phyloP scores from a whole-genome alignment of 2,329 filamentous ascomycete species.

The Amesomyces nigricolor region DNA sequence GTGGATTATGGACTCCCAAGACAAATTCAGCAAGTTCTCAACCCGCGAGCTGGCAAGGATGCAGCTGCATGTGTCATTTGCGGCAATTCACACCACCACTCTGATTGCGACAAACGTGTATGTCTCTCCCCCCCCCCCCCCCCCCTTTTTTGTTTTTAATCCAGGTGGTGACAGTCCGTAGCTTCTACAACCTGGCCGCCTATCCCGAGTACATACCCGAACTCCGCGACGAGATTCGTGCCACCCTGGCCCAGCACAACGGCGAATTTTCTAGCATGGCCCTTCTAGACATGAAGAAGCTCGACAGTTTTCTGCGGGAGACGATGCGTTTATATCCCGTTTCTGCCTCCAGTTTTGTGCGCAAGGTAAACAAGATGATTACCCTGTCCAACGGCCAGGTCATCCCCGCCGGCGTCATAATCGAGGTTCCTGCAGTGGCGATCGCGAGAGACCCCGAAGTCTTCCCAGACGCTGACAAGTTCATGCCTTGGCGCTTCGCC shows the following conservation, averaged over 20 bases:
- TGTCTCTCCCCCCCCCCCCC: constrained; percentile 11
- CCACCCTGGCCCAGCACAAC: constrained; percentile 33
- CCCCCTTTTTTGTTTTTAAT: not conserved
- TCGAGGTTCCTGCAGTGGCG: constrained; percentile 37
- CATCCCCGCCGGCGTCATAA: constrained; percentile 39
- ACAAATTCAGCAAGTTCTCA: constrained; percentile 31
- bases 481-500: constrained; percentile 38
- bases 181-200: constrained; percentile 48
- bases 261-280: constrained; percentile 28
- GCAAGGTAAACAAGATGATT: constrained; percentile 46
- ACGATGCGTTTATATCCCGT: constrained; percentile 28
- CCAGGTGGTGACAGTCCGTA: constrained; percentile 11
- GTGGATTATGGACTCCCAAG: constrained; percentile 39
- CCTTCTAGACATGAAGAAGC: constrained; percentile 32
- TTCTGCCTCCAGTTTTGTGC: constrained; percentile 35
- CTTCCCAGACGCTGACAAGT: constrained; percentile 34
- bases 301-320: constrained; percentile 33
- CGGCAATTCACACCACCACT: constrained; percentile 48
- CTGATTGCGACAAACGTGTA: constrained; percentile 41
- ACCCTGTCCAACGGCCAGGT: constrained; percentile 50
- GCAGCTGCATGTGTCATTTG: constrained; percentile 42
- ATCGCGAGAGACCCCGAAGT: constrained; percentile 35
- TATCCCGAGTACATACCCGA: constrained; percentile 45
- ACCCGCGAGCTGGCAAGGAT: constrained; percentile 35
- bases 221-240: constrained; percentile 46